Conservation (phyloP, 257 asterid genomes). For the Nicotiana otophora region DNA sequence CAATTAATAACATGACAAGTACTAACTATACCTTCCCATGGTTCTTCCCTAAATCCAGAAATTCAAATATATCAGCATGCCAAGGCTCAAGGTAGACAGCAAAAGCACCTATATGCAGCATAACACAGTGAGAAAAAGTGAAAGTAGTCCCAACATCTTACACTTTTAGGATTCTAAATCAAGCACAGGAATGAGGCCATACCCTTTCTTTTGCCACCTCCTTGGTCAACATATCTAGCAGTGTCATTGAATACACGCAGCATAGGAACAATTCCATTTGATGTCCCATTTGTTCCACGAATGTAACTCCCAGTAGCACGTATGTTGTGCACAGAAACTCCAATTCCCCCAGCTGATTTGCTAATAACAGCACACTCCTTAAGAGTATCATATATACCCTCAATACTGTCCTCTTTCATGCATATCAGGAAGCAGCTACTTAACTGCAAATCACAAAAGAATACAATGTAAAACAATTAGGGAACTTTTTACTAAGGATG, state of each 20-base stretch:
- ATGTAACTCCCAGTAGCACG: constrained; percentile 98
- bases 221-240: constrained; percentile 94
- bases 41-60: constrained; percentile 85
- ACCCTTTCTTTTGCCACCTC: constrained; percentile 99
- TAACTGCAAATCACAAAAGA: constrained; percentile 39
- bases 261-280: constrained; percentile 98
- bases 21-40: constrained; percentile 79
- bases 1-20: neutral
- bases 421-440: constrained; percentile 96
- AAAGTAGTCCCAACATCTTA: neutral
- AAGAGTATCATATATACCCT: constrained; percentile 90
- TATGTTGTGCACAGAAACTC: constrained; percentile 82
- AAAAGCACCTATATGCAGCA: constrained; percentile 65
- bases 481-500: neutral
- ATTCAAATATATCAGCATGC: constrained; percentile 90
- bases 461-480: neutral
- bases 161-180: neutral
- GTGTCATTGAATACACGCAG: constrained; percentile 93
- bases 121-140: constrained; percentile 10
- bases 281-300: constrained; percentile 93
- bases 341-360: constrained; percentile 98
- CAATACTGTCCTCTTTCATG: constrained; percentile 97
- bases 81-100: constrained; percentile 99
- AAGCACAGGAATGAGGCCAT: neutral
- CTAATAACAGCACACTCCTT: constrained; percentile 98